A percentile compares a stretch with the other conserved stretches of the same genome.
Conservation (phyloP, 2,329 filamentous ascomycete species). For the Penicillium sp. region DNA sequence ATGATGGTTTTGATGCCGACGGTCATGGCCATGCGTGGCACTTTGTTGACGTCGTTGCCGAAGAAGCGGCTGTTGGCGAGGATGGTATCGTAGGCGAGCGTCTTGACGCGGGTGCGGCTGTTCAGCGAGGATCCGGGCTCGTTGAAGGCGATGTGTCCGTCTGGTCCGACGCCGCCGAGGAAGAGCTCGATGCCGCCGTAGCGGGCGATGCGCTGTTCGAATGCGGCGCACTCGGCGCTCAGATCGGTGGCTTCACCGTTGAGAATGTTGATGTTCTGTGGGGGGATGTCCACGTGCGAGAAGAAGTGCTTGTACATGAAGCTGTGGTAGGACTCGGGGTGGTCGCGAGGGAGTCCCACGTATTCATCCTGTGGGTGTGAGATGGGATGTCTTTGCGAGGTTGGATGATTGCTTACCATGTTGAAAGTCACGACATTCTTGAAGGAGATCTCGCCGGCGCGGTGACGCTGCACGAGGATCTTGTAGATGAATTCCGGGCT, state of each 20-base stretch:
- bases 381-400: not conserved
- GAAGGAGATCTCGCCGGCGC: constrained; percentile 68
- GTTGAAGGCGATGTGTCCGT: constrained; percentile 90
- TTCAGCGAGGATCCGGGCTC: constrained; percentile 79
- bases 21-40: constrained; percentile 80
- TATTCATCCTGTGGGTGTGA: constrained; percentile 70
- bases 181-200: constrained; percentile 83
- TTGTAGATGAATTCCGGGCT: constrained; percentile 78
- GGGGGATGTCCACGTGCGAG: constrained; percentile 78
- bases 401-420: constrained; percentile 61
- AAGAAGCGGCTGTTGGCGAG: constrained; percentile 86
- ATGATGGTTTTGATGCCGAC: constrained; percentile 83
- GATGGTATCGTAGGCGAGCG: constrained; percentile 82
- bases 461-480: constrained; percentile 62
- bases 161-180: constrained; percentile 79
- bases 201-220: constrained; percentile 74
- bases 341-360: constrained; percentile 77
- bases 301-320: constrained; percentile 96
- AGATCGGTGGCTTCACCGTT: constrained; percentile 78
- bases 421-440: constrained; percentile 90
- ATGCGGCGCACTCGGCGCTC: constrained; percentile 74
- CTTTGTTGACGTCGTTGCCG: constrained; percentile 69
- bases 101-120: constrained; percentile 81
- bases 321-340: constrained; percentile 83
- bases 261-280: constrained; percentile 80